Conservation (phyloP, 345 rosid species). For the Leavenworthia alabamica region DNA sequence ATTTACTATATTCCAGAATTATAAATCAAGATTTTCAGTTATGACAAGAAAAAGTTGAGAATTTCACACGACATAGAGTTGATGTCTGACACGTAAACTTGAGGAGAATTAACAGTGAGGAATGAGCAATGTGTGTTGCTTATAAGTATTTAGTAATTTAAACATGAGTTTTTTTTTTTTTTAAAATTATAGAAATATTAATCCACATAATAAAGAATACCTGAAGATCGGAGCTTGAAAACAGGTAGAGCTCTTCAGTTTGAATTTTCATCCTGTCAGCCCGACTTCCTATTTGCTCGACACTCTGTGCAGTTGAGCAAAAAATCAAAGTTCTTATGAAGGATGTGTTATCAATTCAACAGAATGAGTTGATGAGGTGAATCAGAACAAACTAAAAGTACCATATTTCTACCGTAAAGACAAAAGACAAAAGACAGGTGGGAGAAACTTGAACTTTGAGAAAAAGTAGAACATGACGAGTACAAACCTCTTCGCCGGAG, state of each 20-base stretch:
- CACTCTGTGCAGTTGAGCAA: conserved; percentile 55
- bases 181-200: neutral
- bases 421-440: neutral
- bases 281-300: conserved; percentile 83
- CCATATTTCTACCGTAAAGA: neutral
- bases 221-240: conserved; percentile 89
- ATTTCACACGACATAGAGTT: neutral
- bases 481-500: conserved; percentile 89
- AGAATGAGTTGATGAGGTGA: neutral
- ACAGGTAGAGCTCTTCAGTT: conserved; percentile 60
- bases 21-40: neutral
- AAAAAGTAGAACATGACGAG: neutral
- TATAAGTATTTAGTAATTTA: neutral
- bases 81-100: neutral
- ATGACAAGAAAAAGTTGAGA: conserved; percentile 1
- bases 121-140: neutral
- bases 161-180: neutral
- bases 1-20: neutral
- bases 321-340: neutral
- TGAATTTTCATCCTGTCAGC: conserved; percentile 70
- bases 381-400: neutral
- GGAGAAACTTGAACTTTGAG: neutral
- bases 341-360: neutral
- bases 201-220: conserved; percentile 24
- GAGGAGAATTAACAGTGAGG: neutral